These are phyloP conservation scores for Senna tora DNA, from an alignment of 306 rosid species.

Conservation along the genomic window DNA sequence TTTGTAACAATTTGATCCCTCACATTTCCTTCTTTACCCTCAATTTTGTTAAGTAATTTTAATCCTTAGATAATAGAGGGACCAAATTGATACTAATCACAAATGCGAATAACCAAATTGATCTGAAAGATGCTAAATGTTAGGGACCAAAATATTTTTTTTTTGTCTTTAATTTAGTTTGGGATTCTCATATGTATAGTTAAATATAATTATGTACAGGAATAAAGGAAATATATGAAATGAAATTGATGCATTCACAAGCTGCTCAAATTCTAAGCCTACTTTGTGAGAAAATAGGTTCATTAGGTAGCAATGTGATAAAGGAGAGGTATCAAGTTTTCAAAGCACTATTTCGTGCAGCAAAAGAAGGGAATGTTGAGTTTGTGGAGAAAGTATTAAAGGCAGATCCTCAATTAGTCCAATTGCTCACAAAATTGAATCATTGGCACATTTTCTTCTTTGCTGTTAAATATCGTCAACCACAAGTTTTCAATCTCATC, in stretches of 20 bases:
- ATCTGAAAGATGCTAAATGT: too few species aligned
- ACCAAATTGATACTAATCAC: too few species aligned
- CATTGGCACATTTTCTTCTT: background rate
- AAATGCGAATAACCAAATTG: too few species aligned
- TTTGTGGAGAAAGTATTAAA: background rate
- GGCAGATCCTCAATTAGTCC: background rate
- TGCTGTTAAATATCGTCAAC: background rate
- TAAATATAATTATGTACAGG: background rate
- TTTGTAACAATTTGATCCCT: too few species aligned
- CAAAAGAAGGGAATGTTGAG: background rate
- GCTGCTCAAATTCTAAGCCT: background rate
- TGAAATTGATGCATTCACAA: background rate
- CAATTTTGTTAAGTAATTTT: too few species aligned
- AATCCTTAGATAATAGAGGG: too few species aligned
- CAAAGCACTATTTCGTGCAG: background rate
- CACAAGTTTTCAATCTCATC: too few species aligned
- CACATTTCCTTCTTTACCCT: too few species aligned
- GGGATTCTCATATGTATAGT: background rate
- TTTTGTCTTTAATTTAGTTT: too few species aligned
- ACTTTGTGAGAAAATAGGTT: background rate
- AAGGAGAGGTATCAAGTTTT: rapidly evolving
- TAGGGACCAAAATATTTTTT: too few species aligned
- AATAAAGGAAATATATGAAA: background rate
- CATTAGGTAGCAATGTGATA: background rate
- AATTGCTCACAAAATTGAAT: background rate